These are phyloP conservation scores for Pelargonium fulgidum DNA, from an alignment of 441 rosid genomes.

Conservation along the genomic window DNA sequence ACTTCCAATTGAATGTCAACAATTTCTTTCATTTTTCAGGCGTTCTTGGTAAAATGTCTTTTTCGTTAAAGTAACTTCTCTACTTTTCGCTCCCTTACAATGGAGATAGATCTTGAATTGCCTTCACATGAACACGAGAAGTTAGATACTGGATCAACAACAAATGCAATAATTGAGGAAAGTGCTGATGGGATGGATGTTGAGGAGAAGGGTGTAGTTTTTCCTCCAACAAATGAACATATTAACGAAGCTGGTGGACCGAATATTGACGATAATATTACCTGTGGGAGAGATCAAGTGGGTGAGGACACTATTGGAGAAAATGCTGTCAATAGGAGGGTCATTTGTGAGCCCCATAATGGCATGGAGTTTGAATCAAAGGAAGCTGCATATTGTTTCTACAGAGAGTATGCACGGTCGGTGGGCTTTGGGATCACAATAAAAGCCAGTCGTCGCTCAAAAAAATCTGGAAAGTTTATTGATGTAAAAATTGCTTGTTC, in stretches of 20 bases:
- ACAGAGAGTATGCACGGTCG: conserved; percentile 79
- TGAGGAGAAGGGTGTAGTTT: conserved; percentile 29
- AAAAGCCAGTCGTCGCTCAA: conserved; percentile 82
- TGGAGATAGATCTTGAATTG: conserved; percentile 42
- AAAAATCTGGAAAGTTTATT: conserved; percentile 73
- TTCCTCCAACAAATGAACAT: conserved; percentile 23
- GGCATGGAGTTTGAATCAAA: conserved; percentile 91
- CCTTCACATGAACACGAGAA: conserved; percentile 28
- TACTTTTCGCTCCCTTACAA: conserved; percentile 8
- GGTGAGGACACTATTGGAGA: conserved; percentile 15
- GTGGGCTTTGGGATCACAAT: conserved; percentile 79
- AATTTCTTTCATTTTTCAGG: conserved; percentile 13
- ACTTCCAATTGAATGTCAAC: neutral
- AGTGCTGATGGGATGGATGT: conserved; percentile 23
- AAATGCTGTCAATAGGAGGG: conserved; percentile 17
- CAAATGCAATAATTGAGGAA: conserved; percentile 20
- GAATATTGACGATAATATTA: conserved; percentile 18
- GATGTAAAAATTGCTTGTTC: conserved; percentile 92
- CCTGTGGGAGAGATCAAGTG: conserved; percentile 20
- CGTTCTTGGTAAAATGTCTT: neutral
- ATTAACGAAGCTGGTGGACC: conserved; percentile 22
- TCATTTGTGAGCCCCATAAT: conserved; percentile 41
- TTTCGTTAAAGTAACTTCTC: neutral
- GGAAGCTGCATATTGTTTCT: conserved; percentile 71
- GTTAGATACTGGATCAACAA: conserved; percentile 15